phyloP scores from a whole-genome alignment of 257 asterid genomes.

The Parsonsia alboflavescens region DNA sequence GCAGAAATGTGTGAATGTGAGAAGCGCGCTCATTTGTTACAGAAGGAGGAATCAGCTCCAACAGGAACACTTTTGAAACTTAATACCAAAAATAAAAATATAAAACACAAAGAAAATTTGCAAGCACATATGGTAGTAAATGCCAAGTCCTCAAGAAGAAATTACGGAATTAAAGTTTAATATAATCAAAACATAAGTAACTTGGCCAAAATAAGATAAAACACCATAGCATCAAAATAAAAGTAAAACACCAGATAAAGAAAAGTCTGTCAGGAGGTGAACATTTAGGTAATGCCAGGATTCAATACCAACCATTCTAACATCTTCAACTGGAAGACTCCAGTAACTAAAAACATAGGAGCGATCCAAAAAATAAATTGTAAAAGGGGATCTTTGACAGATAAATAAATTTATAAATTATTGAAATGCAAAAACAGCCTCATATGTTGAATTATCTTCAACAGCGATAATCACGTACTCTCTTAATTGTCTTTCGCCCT shows the following conservation, averaged over 20 bases:
- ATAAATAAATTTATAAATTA: not conserved
- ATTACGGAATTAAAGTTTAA: not conserved
- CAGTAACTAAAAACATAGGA: not conserved
- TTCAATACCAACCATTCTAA: not conserved
- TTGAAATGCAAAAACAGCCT: not conserved
- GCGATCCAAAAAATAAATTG: not conserved
- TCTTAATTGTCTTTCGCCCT: not conserved
- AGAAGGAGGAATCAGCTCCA: constrained; percentile 14
- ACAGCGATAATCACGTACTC: not conserved
- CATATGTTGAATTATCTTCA: not conserved
- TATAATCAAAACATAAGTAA: not conserved
- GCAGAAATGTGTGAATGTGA: constrained; percentile 19
- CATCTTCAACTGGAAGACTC: not conserved
- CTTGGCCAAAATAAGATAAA: constrained; percentile 8
- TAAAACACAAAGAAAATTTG: not conserved
- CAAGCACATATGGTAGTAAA: not conserved
- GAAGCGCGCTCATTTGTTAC: not conserved
- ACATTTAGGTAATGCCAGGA: not conserved
- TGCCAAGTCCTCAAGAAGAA: not conserved
- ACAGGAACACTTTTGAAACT: constrained; percentile 7
- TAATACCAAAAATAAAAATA: not conserved
- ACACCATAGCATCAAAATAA: not conserved
- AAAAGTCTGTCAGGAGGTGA: not conserved
- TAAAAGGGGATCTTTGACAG: not conserved
- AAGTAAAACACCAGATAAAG: too few relatives aligned